Percentiles rank a stretch among this genome's conserved stretches.
These are phyloP conservation scores for Oryza meyeriana DNA, from an alignment of 176 grass and related monocot species.

Conservation along the genomic window DNA sequence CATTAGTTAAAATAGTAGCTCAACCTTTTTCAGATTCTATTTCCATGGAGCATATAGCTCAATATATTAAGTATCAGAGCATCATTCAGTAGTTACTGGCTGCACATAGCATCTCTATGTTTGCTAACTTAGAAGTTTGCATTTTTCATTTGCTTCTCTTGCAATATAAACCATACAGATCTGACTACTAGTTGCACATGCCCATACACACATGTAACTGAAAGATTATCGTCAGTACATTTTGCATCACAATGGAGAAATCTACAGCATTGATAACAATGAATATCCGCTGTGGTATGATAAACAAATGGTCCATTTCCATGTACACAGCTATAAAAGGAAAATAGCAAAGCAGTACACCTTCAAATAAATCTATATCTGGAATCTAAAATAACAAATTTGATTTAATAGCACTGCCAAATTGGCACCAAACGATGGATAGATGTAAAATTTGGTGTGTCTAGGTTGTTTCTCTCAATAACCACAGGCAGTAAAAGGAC, in stretches of 20 bases:
- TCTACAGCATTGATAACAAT: neutral
- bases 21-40: neutral
- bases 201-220: neutral
- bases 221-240: neutral
- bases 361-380: neutral
- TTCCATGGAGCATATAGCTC: neutral
- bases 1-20: neutral
- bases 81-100: neutral
- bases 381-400: neutral
- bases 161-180: neutral
- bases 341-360: neutral
- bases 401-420: slow-evolving; percentile 10
- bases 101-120: neutral
- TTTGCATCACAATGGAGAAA: neutral
- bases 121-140: neutral
- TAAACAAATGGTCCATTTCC: neutral
- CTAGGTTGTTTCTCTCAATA: neutral
- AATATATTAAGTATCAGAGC: neutral
- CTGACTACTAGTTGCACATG: neutral
- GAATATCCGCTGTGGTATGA: neutral
- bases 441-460: neutral
- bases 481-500: neutral
- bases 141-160: neutral
- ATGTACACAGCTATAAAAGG: neutral
- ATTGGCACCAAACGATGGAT: neutral